phyloP scores from a whole-genome alignment of 306 rosid species.

The Chamaecrista fasciculata region DNA sequence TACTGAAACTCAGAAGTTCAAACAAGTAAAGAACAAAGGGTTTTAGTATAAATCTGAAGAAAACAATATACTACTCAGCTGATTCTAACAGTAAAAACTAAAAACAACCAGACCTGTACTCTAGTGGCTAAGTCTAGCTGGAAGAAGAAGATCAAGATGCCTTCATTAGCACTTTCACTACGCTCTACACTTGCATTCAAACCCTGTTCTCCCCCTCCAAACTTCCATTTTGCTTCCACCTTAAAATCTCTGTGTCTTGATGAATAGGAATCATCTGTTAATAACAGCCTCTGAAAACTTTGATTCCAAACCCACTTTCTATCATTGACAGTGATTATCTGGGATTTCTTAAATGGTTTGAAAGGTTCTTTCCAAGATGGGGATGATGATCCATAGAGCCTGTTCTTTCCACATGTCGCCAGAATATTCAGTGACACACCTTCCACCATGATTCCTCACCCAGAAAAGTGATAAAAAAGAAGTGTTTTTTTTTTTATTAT shows the following conservation, averaged over 20 bases:
- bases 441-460: slow-evolving; percentile 50
- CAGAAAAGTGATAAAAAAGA: slow-evolving; percentile 3
- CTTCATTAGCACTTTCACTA: slow-evolving; percentile 87
- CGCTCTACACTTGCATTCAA: slow-evolving; percentile 70
- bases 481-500: too few species aligned
- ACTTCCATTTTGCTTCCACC: slow-evolving; percentile 80
- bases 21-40: slow-evolving; percentile 21
- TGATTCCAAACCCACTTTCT: slow-evolving; percentile 46
- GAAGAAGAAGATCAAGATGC: slow-evolving; percentile 83
- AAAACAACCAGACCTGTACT: slow-evolving; percentile 63
- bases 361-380: slow-evolving; percentile 49
- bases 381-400: slow-evolving; percentile 42
- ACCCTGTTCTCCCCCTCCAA: slow-evolving; percentile 64
- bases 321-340: slow-evolving; percentile 25
- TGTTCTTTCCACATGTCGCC: slow-evolving; percentile 44
- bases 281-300: slow-evolving; percentile 32
- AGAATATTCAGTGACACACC: slow-evolving; percentile 59
- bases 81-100: slow-evolving; percentile 1
- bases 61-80: neutral
- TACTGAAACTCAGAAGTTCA: slow-evolving; percentile 48
- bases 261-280: slow-evolving; percentile 39
- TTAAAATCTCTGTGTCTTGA: slow-evolving; percentile 39
- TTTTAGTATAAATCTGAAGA: slow-evolving; percentile 20
- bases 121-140: slow-evolving; percentile 88
- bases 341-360: slow-evolving; percentile 43